Conservation (phyloP, 2,329 filamentous ascomycete genomes). For the Tothia fuscella region DNA sequence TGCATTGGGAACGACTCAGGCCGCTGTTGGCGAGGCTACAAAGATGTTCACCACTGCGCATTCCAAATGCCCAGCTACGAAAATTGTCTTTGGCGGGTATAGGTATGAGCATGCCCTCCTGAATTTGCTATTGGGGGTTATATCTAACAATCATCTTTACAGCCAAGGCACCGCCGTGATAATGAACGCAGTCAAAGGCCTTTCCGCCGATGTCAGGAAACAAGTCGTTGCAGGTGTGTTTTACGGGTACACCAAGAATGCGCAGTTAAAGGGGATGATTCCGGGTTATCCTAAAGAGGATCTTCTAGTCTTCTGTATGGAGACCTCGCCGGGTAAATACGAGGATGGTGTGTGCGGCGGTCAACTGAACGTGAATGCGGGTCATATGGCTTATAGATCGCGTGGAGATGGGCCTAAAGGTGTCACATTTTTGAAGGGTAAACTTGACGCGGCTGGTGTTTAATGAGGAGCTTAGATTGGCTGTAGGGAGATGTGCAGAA, state of each 20-base stretch:
- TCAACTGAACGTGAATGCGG: slow-evolving; percentile 16
- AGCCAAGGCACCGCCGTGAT: slow-evolving; percentile 35
- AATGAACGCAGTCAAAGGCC: slow-evolving; percentile 27
- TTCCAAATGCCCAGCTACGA: not conserved
- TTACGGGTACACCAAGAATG: slow-evolving; percentile 32
- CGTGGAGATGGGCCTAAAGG: slow-evolving; percentile 2
- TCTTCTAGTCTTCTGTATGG: slow-evolving; percentile 19
- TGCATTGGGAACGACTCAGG: slow-evolving; percentile 5
- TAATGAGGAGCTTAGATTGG: too few relatives aligned
- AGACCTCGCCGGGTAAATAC: too few relatives aligned
- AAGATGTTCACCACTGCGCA: slow-evolving; percentile 8
- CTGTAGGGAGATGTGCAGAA: too few relatives aligned
- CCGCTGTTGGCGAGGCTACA: slow-evolving; percentile 9
- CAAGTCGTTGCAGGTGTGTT: slow-evolving; percentile 30
- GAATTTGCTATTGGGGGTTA: not conserved
- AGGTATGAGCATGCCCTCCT: not conserved
- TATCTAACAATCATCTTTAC: not conserved
- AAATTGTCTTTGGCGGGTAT: not conserved
- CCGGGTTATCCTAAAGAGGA: slow-evolving; percentile 20
- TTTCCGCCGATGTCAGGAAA: slow-evolving; percentile 18
- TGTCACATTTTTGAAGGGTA: not conserved
- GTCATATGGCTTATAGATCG: slow-evolving; percentile 17
- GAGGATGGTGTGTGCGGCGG: slow-evolving; percentile 18
- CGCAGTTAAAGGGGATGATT: slow-evolving; percentile 22
- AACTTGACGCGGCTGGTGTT: not conserved